Evolutionary conservation across 345 rosid genomes (phyloP), one percentile per base, ranked within the genome.

Genomic region (Toxicodendron radicans): DNA sequence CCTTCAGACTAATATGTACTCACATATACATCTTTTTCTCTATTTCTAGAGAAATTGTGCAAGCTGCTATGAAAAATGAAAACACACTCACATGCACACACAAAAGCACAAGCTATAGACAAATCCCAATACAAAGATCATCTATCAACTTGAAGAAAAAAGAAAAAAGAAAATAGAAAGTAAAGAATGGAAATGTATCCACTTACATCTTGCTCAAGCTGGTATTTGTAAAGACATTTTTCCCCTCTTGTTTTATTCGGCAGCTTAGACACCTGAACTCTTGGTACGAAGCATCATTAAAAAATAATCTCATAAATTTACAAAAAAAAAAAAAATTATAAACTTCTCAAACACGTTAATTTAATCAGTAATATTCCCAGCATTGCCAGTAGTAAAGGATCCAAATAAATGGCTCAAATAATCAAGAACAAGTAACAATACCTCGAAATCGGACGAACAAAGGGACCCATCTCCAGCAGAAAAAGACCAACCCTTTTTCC

Each of bases 201-300:
- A 81, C 97, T 86, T 82, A 92, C 98, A 73, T 92, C 98, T 89
- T 94, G 85, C 83, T 92, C 94, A 52, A 94, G 98, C 85, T 88
- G 88, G 84, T 75, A 53, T 66, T 81, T 90, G 78, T 93, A 86
- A 79, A 78, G 68, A 65, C 85, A 71, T 82, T 79, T 62, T 63
- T 71, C 79, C 73, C 78, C 83, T 66, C 74, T 83, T 52, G 51
- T 81, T 78, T 79, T 80, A 27, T 78, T 80, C 70, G 35, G 74
- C 61, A 71, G 65, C 73, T 79, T 79, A 75, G 77, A 68, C 62
- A 82, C 87, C 88, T 85, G 80, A 66, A 73, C 41, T 63, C 52
- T 18, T 17, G 65, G 49, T 16, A 27, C 27, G 7, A 20, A 59
- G 57, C 58, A 21, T 35, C 32, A 16, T 45, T 7, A 45, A 58